A percentile compares a stretch with the other conserved stretches of the same genome.
Conservation (phyloP, 2,329 filamentous ascomycete species). For the Curvularia hawaiiensis region DNA sequence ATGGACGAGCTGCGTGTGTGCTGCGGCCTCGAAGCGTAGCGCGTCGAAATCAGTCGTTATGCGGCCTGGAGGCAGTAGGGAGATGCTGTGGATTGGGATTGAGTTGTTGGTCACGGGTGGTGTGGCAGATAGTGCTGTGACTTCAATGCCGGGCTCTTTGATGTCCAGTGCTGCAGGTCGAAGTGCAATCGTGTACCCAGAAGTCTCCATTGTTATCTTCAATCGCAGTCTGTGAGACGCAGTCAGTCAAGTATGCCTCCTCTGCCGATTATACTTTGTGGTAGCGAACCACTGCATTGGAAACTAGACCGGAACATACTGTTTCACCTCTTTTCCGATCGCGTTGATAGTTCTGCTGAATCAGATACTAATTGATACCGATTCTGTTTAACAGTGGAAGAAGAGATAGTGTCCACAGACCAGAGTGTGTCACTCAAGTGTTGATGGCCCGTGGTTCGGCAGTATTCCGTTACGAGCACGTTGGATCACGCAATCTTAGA, state of each 20-base stretch:
- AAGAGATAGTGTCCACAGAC: not conserved
- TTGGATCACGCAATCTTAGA: constrained; percentile 40
- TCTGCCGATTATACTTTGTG: not conserved
- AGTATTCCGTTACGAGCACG: constrained; percentile 38
- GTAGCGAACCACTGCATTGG: not conserved
- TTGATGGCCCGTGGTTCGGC: constrained; percentile 18
- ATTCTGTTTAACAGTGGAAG: too few species aligned
- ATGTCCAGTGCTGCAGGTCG: not conserved
- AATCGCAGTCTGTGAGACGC: too few species aligned
- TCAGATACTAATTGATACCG: too few species aligned
- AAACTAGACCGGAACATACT: not conserved
- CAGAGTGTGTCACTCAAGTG: not conserved
- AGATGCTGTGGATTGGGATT: not conserved
- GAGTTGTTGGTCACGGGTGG: not conserved
- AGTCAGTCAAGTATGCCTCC: not conserved
- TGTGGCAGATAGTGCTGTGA: not conserved
- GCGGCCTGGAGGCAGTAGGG: constrained; percentile 28
- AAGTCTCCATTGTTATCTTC: not conserved
- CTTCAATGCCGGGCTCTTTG: not conserved
- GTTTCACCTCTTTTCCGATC: not conserved
- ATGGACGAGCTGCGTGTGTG: constrained; percentile 31
- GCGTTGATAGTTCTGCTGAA: not conserved
- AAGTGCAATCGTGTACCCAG: not conserved
- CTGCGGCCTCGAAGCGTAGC: constrained; percentile 43
- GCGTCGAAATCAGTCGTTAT: constrained; percentile 41